These are phyloP conservation scores for Hypoxylon intermedium DNA, from an alignment of 495 filamentous ascomycete genomes.

Conservation along the genomic window DNA sequence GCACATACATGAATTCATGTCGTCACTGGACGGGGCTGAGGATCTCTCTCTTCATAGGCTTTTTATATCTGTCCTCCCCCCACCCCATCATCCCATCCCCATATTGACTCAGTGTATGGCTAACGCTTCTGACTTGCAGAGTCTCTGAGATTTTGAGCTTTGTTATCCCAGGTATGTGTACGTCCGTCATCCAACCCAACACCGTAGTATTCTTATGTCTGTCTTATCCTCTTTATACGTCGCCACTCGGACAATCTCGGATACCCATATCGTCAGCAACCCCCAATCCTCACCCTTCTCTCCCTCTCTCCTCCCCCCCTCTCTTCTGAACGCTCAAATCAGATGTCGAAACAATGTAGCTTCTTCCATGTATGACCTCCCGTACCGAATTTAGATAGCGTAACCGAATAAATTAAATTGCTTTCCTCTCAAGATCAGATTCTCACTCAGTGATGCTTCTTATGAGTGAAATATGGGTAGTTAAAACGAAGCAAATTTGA, in stretches of 20 bases:
- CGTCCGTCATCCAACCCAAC: too few species aligned
- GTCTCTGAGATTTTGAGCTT: conserved; percentile 2
- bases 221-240: neutral
- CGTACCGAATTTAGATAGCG: too few species aligned
- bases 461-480: too few species aligned
- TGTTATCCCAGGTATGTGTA: conserved; percentile 33
- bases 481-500: too few species aligned
- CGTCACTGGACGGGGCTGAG: conserved; percentile 31
- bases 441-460: too few species aligned
- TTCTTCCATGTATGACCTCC: too few species aligned
- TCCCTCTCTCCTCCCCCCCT: neutral
- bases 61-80: conserved; percentile 28
- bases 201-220: neutral
- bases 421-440: too few species aligned
- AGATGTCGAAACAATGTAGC: too few species aligned
- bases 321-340: too few species aligned
- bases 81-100: neutral
- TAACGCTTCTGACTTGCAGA: conserved; percentile 33
- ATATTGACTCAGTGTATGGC: conserved; percentile 22
- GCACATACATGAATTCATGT: conserved; percentile 36
- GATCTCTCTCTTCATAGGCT: conserved; percentile 32
- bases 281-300: neutral
- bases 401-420: neutral
- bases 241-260: too few species aligned
- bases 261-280: too few species aligned